Percentiles rank a stretch among this genome's conserved stretches.
Evolutionary conservation across 2,329 filamentous ascomycete genomes (phyloP).

Genomic region (Colletotrichum cereale): DNA sequence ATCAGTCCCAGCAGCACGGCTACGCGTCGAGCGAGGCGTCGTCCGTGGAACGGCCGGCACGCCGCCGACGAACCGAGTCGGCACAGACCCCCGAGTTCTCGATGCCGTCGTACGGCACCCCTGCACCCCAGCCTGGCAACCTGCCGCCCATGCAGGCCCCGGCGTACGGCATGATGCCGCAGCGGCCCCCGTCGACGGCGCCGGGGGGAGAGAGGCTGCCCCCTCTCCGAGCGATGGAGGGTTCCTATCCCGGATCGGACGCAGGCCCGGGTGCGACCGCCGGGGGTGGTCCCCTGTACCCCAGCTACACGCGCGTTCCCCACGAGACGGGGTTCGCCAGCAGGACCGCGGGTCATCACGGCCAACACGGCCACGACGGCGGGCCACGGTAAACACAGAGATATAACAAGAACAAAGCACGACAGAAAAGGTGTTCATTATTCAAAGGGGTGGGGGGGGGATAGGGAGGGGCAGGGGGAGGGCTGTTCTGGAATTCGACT

Average conservation of each 20-base stretch:
- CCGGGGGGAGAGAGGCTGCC: slow-evolving; percentile 60
- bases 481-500: not conserved
- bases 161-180: slow-evolving; percentile 51
- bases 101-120: slow-evolving; percentile 54
- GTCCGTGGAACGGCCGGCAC: slow-evolving; percentile 59
- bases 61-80: slow-evolving; percentile 60
- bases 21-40: slow-evolving; percentile 57
- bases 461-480: too few species aligned
- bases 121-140: slow-evolving; percentile 49
- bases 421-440: slow-evolving; percentile 24
- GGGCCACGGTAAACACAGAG: slow-evolving; percentile 26
- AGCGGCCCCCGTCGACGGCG: slow-evolving; percentile 54
- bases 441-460: not conserved
- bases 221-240: slow-evolving; percentile 61
- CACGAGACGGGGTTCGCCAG: slow-evolving; percentile 41
- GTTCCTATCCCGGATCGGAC: slow-evolving; percentile 39
- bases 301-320: slow-evolving; percentile 39
- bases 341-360: slow-evolving; percentile 24
- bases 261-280: slow-evolving; percentile 23
- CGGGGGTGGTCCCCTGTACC: slow-evolving; percentile 32
- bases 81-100: slow-evolving; percentile 57
- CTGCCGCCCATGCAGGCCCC: slow-evolving; percentile 58
- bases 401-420: slow-evolving; percentile 4
- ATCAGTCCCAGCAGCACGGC: slow-evolving; percentile 45
- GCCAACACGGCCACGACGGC: slow-evolving; percentile 28